phyloP scores from a whole-genome alignment of 1,284 basidiomycete species.

The Malassezia caprae region DNA sequence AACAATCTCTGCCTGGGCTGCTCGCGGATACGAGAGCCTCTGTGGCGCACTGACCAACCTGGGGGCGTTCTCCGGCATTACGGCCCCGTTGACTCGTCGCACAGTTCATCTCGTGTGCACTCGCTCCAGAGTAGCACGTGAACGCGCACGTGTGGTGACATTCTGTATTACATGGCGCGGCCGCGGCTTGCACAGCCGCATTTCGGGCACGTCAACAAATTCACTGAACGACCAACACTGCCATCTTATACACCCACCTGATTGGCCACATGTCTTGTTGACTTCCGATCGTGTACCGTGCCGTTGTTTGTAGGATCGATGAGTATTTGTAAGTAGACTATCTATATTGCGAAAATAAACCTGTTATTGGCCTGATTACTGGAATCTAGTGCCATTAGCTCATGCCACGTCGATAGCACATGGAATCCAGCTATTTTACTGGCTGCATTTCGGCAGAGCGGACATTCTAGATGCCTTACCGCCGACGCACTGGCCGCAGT shows the following conservation, averaged over 20 bases:
- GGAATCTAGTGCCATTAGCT: neutral
- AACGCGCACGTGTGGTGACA: neutral
- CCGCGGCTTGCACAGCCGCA: neutral
- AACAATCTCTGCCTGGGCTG: slow-evolving; percentile 48
- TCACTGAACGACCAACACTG: neutral
- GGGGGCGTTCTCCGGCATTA: neutral
- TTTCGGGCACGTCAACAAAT: neutral
- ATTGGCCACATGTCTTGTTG: neutral
- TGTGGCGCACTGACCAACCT: slow-evolving; percentile 4
- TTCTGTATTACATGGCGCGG: neutral
- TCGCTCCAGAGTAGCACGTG: neutral
- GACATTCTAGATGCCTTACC: slow-evolving; percentile 3
- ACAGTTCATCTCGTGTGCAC: neutral
- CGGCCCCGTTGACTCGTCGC: neutral
- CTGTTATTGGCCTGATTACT: neutral
- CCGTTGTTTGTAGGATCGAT: neutral
- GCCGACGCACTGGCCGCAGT: slow-evolving; percentile 6
- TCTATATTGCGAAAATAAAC: neutral
- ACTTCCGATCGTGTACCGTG: neutral
- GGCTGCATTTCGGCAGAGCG: neutral
- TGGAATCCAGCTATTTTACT: neutral
- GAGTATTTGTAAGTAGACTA: neutral
- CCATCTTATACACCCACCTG: neutral
- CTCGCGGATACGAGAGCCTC: slow-evolving; percentile 36
- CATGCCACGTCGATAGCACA: neutral